Base-by-base conservation (phyloP, 306 rosid genomes). In the Vigna reflexopilosa region DNA sequence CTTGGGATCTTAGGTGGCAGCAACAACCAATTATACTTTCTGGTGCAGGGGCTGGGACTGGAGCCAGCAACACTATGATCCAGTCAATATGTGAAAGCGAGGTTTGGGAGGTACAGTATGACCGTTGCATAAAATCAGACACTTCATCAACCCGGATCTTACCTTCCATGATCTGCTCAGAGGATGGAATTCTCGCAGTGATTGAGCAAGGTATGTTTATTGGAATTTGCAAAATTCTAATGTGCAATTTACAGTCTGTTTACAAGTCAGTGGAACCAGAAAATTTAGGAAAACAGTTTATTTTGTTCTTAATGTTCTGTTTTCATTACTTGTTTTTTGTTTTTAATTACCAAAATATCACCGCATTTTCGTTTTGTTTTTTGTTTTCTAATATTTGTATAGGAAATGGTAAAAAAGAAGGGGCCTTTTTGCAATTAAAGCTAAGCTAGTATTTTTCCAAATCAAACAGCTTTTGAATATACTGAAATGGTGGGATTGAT, bases 91-190 rank as follows among this genome's bases (percentile, higher is more conserved):
- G 87, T 67, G 97, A 90, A 83, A 94, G 98, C 78, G 98, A 94
- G 93, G 92, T 94, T 77, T 94, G 98, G 98, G 98, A 94, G 87
- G 97, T 91, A 79, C 98, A 87, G 62, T 94, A 90, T 79, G 98
- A 94, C 75, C 84, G 85, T 48, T 76, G 85, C 77, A 78, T 86
- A 14, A 90, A 85, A 86, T 78, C 94, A 76, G 90, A 86, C 86
- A 63, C 85, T 72, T 87, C 97, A 45, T 93, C 97, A 24, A 78
- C 91, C 17, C 86, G 85, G 74, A 85, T 94, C 64, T 88, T 94
- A 74, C 97, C 97, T 63, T 81, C 93, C 67, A 87, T 94, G 90
- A 86, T 92, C 67, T 94, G 97, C 86, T 89, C 98, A 4, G 98
- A 94, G 86, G 98, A 94, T 30, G 97, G 98, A 66, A 94, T 94